phyloP scores from a whole-genome alignment of 1,284 basidiomycete species.

The Boletus calvinii region DNA sequence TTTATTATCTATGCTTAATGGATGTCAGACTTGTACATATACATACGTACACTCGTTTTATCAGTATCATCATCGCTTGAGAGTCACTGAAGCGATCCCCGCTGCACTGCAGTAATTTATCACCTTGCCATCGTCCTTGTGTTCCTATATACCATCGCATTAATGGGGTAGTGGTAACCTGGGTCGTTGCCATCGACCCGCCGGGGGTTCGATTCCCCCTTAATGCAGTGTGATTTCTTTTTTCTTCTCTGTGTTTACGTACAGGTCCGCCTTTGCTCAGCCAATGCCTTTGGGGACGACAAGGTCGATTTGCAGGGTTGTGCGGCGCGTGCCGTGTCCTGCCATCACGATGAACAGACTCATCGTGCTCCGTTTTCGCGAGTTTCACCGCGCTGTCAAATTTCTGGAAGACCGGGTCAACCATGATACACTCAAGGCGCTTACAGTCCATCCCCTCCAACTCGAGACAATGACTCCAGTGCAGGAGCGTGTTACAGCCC shows the following conservation, averaged over 20 bases:
- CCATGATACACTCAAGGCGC: conserved; percentile 56
- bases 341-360: not conserved
- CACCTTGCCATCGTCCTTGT: no score
- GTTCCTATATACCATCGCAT: conserved; percentile 15
- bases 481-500: conserved; percentile 76
- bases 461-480: conserved; percentile 82
- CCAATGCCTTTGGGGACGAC: not conserved
- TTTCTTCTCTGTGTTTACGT: not conserved
- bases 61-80: not conserved
- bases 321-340: not conserved
- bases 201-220: conserved; percentile 38
- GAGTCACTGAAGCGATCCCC: no score
- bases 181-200: conserved; percentile 53
- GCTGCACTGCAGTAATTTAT: no score
- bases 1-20: not conserved
- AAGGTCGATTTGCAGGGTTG: conserved; percentile 1
- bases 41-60: not conserved
- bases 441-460: conserved; percentile 69
- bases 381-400: conserved; percentile 16
- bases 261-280: no score
- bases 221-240: conserved; percentile 10
- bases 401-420: conserved; percentile 44
- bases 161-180: conserved; percentile 40
- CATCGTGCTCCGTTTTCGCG: conserved; percentile 8
- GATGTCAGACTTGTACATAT: not conserved